Conservation (phyloP, 768 basidiomycete species). For the Mrakia frigida region DNA sequence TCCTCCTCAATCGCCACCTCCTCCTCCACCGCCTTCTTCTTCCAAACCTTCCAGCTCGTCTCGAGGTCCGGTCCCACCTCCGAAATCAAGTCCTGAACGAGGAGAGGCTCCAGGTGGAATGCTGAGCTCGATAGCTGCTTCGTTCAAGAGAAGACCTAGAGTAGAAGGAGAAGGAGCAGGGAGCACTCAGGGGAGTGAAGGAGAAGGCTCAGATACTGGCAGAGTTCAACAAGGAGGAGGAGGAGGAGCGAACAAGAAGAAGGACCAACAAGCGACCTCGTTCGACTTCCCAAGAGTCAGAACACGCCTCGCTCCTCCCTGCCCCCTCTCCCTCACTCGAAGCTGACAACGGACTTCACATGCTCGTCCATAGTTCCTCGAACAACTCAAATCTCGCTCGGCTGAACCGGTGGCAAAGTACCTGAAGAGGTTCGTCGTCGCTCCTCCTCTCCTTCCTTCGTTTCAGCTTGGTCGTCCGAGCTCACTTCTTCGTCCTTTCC, state of each 20-base stretch:
- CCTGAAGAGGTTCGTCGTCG: constrained; percentile 75
- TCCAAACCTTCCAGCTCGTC: neutral
- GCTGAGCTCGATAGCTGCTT: constrained; percentile 5
- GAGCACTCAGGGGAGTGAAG: constrained; percentile 2
- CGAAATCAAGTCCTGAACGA: neutral
- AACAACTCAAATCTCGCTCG: constrained; percentile 80
- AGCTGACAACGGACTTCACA: neutral
- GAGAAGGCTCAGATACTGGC: neutral
- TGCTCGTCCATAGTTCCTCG: constrained; percentile 57
- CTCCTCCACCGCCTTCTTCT: neutral
- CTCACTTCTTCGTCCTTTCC: neutral
- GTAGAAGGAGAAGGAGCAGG: neutral
- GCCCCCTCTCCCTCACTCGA: neutral
- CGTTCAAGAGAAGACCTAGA: neutral
- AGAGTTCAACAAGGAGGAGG: too few relatives aligned
- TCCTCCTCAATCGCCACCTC: neutral
- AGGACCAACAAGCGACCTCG: neutral
- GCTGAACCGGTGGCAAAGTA: constrained; percentile 94
- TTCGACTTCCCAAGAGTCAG: constrained; percentile 30
- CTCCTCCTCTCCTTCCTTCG: neutral
- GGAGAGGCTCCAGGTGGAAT: neutral
- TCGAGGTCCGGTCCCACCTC: neutral
- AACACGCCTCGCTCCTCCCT: too few relatives aligned
- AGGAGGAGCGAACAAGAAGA: neutral
- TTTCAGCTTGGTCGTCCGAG: neutral